Percentiles rank a stretch among this genome's conserved stretches.
Evolutionary conservation across 176 grass and related monocot species (phyloP).

Genomic region (Areca catechu): DNA sequence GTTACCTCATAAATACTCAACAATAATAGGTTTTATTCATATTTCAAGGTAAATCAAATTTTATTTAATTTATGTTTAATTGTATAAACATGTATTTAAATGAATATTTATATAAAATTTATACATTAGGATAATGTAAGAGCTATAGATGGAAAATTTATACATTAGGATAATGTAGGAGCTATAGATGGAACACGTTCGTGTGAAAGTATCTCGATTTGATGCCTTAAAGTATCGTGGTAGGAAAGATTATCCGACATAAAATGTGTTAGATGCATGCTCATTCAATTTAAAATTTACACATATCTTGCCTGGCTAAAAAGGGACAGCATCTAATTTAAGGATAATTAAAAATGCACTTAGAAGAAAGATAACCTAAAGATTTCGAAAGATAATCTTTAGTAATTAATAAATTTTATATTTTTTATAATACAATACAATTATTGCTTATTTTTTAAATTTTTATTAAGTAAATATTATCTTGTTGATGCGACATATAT

Average conservation of each 20-base stretch:
- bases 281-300: conserved; percentile 11
- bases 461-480: not conserved
- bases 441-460: too few relatives aligned
- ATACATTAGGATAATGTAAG: too few relatives aligned
- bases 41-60: too few relatives aligned
- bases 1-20: too few relatives aligned
- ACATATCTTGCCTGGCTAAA: conserved; percentile 8
- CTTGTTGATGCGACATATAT: conserved; percentile 14
- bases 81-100: too few relatives aligned
- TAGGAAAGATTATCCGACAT: conserved; percentile 11
- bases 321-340: conserved; percentile 6
- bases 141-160: too few relatives aligned
- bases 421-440: too few relatives aligned
- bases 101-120: too few relatives aligned
- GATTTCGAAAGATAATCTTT: conserved; percentile 21
- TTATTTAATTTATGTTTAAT: too few relatives aligned
- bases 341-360: conserved; percentile 1
- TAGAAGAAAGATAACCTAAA: not conserved
- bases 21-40: too few relatives aligned
- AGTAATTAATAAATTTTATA: not conserved
- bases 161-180: too few relatives aligned
- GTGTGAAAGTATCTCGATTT: not conserved
- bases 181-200: not conserved
- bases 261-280: conserved; percentile 6
- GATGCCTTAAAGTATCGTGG: not conserved